Evolutionary conservation across 202 grass and related monocot species (phyloP).

Genomic region (Cymbopogon flexuosus): DNA sequence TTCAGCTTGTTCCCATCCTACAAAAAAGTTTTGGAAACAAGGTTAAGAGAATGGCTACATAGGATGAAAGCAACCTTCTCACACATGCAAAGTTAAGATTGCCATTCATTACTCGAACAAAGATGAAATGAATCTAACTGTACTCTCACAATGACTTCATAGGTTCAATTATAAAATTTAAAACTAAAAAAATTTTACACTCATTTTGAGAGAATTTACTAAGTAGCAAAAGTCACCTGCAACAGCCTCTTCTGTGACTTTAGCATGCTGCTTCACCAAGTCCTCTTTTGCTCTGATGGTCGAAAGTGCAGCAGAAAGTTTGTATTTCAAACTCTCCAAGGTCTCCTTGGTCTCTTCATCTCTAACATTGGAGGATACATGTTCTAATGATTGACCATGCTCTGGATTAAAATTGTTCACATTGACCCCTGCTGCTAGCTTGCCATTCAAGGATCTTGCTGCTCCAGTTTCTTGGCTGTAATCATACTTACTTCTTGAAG

Average conservation of each 20-base stretch:
- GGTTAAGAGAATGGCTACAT: conserved; percentile 12
- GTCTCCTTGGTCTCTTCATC: conserved; percentile 52
- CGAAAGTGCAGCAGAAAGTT: conserved; percentile 69
- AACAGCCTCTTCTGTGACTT: conserved; percentile 97
- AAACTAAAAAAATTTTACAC: not conserved
- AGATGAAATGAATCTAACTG: conserved; percentile 1
- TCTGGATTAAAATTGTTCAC: conserved; percentile 29
- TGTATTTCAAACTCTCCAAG: conserved; percentile 66
- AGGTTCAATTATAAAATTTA: no score
- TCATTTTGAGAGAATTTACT: not conserved
- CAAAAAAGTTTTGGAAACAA: conserved; percentile 16
- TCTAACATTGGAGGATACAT: conserved; percentile 31
- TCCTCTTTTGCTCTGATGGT: conserved; percentile 85
- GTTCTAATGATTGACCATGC: conserved; percentile 30
- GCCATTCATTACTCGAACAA: not conserved
- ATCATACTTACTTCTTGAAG: conserved; percentile 46
- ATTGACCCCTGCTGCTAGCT: conserved; percentile 25
- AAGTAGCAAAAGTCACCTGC: conserved; percentile 45
- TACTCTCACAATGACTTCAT: not conserved
- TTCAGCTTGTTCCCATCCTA: conserved; percentile 97
- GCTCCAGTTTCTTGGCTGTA: conserved; percentile 37
- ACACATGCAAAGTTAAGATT: not conserved
- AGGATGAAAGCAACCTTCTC: conserved; percentile 17
- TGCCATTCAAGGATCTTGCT: conserved; percentile 44
- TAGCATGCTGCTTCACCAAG: conserved; percentile 86